Conservation (phyloP, 73 alveolate genomes). For the Tetrahymena thermophila region DNA sequence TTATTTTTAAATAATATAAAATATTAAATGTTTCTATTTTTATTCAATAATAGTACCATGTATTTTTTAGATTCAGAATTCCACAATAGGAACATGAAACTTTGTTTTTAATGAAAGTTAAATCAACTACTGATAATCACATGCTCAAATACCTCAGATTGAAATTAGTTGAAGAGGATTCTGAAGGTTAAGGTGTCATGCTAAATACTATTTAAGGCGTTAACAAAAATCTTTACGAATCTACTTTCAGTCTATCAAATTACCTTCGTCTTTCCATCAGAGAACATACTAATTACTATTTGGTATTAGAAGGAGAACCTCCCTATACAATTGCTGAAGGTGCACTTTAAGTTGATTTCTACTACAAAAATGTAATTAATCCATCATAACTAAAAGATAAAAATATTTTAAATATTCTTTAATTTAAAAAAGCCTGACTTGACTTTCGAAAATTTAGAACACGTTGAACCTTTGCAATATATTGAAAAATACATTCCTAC, state of each 20-base stretch:
- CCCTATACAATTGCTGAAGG: conserved; percentile 62
- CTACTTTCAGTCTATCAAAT: conserved; percentile 14
- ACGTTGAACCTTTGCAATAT: conserved; percentile 71
- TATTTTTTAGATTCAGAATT: conserved; percentile 33
- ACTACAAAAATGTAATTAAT: conserved; percentile 36
- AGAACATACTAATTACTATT: conserved; percentile 45
- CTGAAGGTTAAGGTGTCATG: conserved; percentile 16
- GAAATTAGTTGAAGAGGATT: conserved; percentile 25
- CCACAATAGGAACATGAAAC: conserved; percentile 3
- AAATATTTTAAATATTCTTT: neutral
- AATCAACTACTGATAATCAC: conserved; percentile 22
- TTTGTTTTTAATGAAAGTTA: conserved; percentile 12
- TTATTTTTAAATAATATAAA: neutral
- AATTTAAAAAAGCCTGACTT: neutral
- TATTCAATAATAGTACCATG: conserved; percentile 1
- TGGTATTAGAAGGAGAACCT: conserved; percentile 57
- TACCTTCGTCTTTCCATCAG: conserved; percentile 9
- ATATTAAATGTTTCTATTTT: neutral
- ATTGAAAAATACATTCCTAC: conserved; percentile 65
- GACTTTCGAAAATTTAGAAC: conserved; percentile 48
- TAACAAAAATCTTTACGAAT: conserved; percentile 27
- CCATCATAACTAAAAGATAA: neutral
- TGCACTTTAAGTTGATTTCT: conserved; percentile 49
- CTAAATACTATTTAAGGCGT: conserved; percentile 36
- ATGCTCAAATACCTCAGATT: conserved; percentile 7